These are phyloP conservation scores for Candida krabiensis DNA, from an alignment of 805 yeast genomes.

Conservation along the genomic window DNA sequence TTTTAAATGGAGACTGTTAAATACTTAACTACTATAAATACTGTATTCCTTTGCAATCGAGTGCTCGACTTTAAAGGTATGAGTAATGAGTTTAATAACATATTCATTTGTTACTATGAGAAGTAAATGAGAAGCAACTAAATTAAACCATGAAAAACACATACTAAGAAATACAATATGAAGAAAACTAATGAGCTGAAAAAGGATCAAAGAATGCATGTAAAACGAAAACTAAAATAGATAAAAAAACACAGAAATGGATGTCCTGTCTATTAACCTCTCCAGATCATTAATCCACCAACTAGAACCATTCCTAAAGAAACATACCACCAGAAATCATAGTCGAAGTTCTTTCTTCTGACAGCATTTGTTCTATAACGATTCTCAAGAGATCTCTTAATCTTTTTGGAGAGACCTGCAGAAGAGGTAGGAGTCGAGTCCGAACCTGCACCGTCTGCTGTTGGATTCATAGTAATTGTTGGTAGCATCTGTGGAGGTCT, in stretches of 20 bases:
- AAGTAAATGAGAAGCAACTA: no score
- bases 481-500: slow-evolving; percentile 97
- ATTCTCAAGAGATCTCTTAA: slow-evolving; percentile 78
- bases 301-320: slow-evolving; percentile 41
- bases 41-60: no score
- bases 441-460: slow-evolving; percentile 35
- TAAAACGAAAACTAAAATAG: neutral
- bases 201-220: neutral
- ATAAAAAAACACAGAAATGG: neutral
- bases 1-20: no score
- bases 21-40: no score
- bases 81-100: no score
- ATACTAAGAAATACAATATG: slow-evolving; percentile 2
- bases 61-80: no score
- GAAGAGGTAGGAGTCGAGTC: slow-evolving; percentile 38
- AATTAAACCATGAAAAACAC: no score
- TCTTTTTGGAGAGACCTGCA: slow-evolving; percentile 38
- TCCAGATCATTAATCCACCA: slow-evolving; percentile 31
- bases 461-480: slow-evolving; percentile 86
- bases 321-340: slow-evolving; percentile 56
- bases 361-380: slow-evolving; percentile 76
- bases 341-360: slow-evolving; percentile 37
- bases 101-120: no score
- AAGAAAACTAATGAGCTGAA: neutral
- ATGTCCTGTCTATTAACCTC: slow-evolving; percentile 11